Evolutionary conservation across 1,284 basidiomycete species (phyloP), one percentile per base, ranked within the genome.

Genomic region (Cutaneotrichosporon sp.): DNA sequence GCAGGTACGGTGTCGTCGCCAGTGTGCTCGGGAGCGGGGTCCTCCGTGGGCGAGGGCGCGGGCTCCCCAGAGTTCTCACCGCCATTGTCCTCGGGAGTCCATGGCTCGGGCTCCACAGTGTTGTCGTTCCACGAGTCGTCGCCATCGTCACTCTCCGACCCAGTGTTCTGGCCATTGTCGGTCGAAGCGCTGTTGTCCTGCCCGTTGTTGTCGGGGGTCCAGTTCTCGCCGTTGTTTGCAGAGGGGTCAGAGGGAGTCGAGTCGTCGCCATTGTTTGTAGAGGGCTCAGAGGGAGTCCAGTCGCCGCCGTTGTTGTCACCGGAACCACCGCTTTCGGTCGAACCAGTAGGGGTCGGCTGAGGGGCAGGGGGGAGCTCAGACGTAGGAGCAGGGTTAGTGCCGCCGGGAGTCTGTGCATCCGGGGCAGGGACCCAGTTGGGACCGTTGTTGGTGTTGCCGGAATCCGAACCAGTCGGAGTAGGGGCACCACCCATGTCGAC

Each of bases 361-460:
- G 52, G 52, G 42, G 52, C 46, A 17, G 53, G 31, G 12, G 20
- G 38, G 14, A 34, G 20, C 6, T 31, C 7, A n/a, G 50, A 31
- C 9, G 43, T 16, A 6, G 46, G 46, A 11, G 46, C 26, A 14
- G 51, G 33, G 12, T 31, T n/a, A 14, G n/a, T 2, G 27, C 39
- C 44, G 35, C 35, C 50, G 20, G 49, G 34, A 43, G 48, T 57
- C 44, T 66, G 59, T 24, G 62, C 57, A 32, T 56, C 62, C 16
- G 52, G 52, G 16, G 63, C 64, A n/a, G 63, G 54, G 17, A 61
- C 55, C 20, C 61, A 54, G 57, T 64, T 65, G 5, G 63, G 58
- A 20, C 34, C 26, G 54, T 61, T 61, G 29, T 56, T 41, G 38
- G 47, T 33, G 24, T 59, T 49, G 11, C 49, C 44, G 3, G 39